Base-by-base conservation (phyloP, 1,284 basidiomycete genomes). In the Stygiomarasmius scandens region DNA sequence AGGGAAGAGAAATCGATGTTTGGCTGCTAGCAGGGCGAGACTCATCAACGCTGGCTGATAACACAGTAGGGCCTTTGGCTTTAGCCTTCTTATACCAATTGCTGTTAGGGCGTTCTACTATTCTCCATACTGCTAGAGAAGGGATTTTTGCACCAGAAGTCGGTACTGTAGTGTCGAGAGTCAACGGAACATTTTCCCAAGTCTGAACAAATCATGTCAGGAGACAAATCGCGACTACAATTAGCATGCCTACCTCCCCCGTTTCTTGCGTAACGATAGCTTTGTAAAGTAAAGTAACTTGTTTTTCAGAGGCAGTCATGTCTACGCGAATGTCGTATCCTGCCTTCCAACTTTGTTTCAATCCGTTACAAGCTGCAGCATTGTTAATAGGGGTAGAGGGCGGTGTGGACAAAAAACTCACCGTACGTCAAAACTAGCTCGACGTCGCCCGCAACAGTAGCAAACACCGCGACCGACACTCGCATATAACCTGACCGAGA, bases 351-450 rank as follows among this genome's bases (percentile, higher is more conserved):
- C 50, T 69, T n/a, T 19, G 38, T 41, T 41, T 8, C 4, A 4
- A 41, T 4, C 11, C 38, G 16, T 8, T n/a, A 41, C 38, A 41
- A 41, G 38, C 38, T 41, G n/a, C 11, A 19, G n/a, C 6, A 41
- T n/a, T 19, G 16, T 16, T 8, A 19, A 16, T 9, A 41, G 16
- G 38, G 38, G 6, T n/a, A 16, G 16, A 41, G 8, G 4, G 38
- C n/a, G 16, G 6, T 9, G 8, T 41, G 5, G 16, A 19, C 5
- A 19, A 34, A 3, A 38, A 19, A 46, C 43, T 22, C 41, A 74
- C 76, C 72, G 56, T 77, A 77, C 9, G 71, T 70, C 19, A 77
- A 58, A 0, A 64, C 65, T 58, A 77, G 64, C 54, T 72, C 70
- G 1, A 75, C 68, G 38, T 74, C 70, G 2, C 69, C 70, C 23